Percentiles rank a stretch among this genome's conserved stretches.
phyloP scores from a whole-genome alignment of 805 yeast genomes.

The Wickerhamomyces canadensis region DNA sequence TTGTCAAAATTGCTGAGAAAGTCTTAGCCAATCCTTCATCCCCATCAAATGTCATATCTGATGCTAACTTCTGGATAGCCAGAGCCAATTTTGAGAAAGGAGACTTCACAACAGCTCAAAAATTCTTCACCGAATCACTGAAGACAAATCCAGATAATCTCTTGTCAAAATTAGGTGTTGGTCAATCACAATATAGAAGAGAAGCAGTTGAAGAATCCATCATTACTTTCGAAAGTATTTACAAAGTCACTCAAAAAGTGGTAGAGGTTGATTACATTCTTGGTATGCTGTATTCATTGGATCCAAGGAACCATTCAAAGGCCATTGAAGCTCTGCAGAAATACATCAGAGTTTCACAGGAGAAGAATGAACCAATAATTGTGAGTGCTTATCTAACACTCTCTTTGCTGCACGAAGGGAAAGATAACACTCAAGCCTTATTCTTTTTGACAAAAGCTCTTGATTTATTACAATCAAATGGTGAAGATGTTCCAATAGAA shows the following conservation, averaged over 20 bases:
- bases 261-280: conserved; percentile 70
- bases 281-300: conserved; percentile 61
- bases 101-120: conserved; percentile 67
- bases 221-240: conserved; percentile 72
- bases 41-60: conserved; percentile 43
- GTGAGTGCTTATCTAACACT: conserved; percentile 64
- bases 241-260: conserved; percentile 59
- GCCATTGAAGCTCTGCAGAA: conserved; percentile 65
- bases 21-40: conserved; percentile 37
- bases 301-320: conserved; percentile 30
- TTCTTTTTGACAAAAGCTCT: conserved; percentile 56
- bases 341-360: conserved; percentile 58
- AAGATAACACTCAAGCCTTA: conserved; percentile 63
- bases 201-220: conserved; percentile 78
- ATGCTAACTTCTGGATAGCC: conserved; percentile 80
- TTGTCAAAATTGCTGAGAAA: conserved; percentile 49
- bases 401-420: conserved; percentile 63
- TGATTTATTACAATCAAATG: conserved; percentile 35
- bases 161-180: conserved; percentile 75
- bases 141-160: conserved; percentile 59
- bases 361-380: conserved; percentile 51
- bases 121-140: conserved; percentile 65
- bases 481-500: conserved; percentile 41
- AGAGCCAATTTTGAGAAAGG: conserved; percentile 58
- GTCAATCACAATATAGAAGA: conserved; percentile 75